Evolutionary conservation across 257 asterid genomes (phyloP).

Genomic region (Rehmannia glutinosa): DNA sequence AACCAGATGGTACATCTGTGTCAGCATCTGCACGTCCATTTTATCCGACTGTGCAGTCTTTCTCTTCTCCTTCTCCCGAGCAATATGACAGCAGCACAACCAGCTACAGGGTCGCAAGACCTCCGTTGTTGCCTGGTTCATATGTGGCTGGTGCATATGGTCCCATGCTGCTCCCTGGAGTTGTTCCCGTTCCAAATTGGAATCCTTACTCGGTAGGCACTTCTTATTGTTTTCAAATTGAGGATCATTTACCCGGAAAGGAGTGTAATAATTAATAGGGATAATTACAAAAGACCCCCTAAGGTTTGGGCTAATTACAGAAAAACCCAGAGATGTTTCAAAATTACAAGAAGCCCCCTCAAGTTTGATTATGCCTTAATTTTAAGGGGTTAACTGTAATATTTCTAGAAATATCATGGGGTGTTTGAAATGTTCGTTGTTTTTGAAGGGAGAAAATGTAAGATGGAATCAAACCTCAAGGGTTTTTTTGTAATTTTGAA

Average conservation of each 20-base stretch:
- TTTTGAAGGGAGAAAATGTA: too few species aligned
- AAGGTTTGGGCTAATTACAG: not conserved
- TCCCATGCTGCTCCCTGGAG: constrained; percentile 73
- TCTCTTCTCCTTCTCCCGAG: constrained; percentile 57
- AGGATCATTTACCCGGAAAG: not conserved
- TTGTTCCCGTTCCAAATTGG: constrained; percentile 75
- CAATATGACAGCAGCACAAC: constrained; percentile 38
- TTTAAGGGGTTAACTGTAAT: too few species aligned
- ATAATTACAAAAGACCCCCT: not conserved
- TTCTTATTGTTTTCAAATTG: constrained; percentile 3
- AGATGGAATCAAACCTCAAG: too few species aligned
- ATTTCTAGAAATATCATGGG: too few species aligned
- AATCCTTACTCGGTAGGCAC: constrained; percentile 56
- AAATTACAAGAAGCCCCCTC: too few species aligned
- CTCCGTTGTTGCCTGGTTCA: constrained; percentile 65
- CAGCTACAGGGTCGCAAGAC: constrained; percentile 58
- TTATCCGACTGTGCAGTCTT: constrained; percentile 83
- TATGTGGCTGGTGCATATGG: constrained; percentile 72
- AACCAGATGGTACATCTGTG: constrained; percentile 51
- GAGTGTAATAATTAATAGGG: not conserved
- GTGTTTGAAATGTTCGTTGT: too few species aligned
- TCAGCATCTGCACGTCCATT: constrained; percentile 83
- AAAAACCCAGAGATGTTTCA: too few species aligned
- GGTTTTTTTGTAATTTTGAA: not conserved
- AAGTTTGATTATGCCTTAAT: too few species aligned